Base-by-base conservation (phyloP, 2,329 filamentous ascomycete species). In the Alternaria arbusti region DNA sequence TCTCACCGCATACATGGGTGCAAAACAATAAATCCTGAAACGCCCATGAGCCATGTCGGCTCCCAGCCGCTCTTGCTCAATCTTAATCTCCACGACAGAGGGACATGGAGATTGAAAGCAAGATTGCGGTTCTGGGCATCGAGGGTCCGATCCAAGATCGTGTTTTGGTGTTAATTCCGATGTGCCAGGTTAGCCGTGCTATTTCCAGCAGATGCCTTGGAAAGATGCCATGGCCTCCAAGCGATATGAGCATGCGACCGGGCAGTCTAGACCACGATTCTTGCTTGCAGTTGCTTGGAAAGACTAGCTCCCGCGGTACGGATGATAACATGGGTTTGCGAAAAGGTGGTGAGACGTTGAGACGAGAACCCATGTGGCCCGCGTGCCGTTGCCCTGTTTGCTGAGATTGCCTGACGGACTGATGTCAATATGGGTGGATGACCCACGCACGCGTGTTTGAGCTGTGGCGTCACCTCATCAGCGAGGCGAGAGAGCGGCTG, bases 381-480 rank as follows among this genome's bases (percentile, higher is more conserved):
- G 12, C 23, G 32, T 43, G n/a, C 32, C 15, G 46, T 44, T 60
- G 45, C 56, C 61, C 12, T 63, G 61, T 56, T 63, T 59, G 45
- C 43, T 25, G 47, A 46, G 23, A 54, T 44, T 58, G 15, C 46
- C 15, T 58, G 22, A 30, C 30, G 28, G 36, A 40, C 36, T 40
- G 36, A 40, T 44, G 40, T 23, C 26, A 36, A 40, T 40, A 40
- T 40, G 36, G 36, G 36, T 40, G 36, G n/a, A 40, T 40, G 25
- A 58, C 40, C 47, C 59, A 46, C 57, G 32, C 32, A 36, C 32
- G 32, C 32, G 15, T 36, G 54, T 40, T 25, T 40, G 49, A 49
- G 22, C 54, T 62, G 59, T 62, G 59, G 59, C 59, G 59, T 62
- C 43, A 43, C 47, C 22, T 54, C 54, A 40, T 54, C 59, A 52